A percentile compares a stretch with the other conserved stretches of the same genome.
Conservation (phyloP, 129 eudicot species). For the Helianthus tuberosus region DNA sequence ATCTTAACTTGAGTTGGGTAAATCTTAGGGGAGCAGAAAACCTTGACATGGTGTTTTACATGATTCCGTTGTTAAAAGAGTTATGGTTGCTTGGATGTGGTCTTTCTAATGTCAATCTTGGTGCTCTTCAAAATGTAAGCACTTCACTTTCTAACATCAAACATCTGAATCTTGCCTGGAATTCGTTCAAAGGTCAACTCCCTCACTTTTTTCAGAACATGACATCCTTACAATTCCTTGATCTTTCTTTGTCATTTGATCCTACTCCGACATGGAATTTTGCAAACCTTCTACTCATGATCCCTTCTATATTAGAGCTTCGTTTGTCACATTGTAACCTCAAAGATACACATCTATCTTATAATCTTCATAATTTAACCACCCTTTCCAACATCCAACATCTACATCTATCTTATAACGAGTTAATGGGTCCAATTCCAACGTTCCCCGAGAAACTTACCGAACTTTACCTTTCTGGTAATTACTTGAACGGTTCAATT, state of each 20-base stretch:
- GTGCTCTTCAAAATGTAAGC: not conserved
- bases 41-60: conserved; percentile 3
- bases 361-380: not conserved
- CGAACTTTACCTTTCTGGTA: not conserved
- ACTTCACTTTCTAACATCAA: not conserved
- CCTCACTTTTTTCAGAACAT: not conserved
- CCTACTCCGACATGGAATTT: not conserved
- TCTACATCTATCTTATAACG: not conserved
- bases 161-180: not conserved
- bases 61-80: not conserved
- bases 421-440: not conserved
- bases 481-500: too few relatives aligned
- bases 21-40: not conserved
- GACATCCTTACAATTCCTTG: not conserved
- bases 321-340: not conserved
- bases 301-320: not conserved
- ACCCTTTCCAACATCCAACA: not conserved
- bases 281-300: not conserved
- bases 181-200: not conserved
- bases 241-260: not conserved
- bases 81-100: not conserved
- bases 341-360: not conserved
- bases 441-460: not conserved
- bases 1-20: not conserved
- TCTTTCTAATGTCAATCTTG: not conserved